phyloP scores from a whole-genome alignment of 768 basidiomycete species.

The Phanerodontia chrysosporium region DNA sequence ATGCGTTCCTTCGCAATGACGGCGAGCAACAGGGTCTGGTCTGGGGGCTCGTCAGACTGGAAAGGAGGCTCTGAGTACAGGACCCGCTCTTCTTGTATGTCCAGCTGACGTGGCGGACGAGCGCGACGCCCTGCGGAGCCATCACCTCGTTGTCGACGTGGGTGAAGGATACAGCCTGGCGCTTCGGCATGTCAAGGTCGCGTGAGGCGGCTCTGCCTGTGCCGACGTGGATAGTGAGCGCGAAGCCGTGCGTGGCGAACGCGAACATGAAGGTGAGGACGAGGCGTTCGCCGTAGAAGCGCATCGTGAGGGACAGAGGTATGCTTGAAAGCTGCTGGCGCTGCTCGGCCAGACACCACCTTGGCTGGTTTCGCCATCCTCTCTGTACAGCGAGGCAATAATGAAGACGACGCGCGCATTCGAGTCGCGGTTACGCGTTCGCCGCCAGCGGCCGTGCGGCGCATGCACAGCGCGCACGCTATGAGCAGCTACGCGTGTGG shows the following conservation, averaged over 20 bases:
- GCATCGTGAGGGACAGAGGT: not conserved
- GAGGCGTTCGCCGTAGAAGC: not conserved
- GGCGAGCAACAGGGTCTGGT: not conserved
- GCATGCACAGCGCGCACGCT: too few relatives aligned
- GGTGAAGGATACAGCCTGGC: not conserved
- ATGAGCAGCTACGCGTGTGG: too few relatives aligned
- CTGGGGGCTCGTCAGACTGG: not conserved
- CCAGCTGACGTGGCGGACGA: not conserved
- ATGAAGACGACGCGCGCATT: too few relatives aligned
- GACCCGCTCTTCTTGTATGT: not conserved
- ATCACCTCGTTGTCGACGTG: not conserved
- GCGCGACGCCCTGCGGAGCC: slow-evolving; percentile 2
- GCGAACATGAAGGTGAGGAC: not conserved
- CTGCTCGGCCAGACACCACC: too few relatives aligned
- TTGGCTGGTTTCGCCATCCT: too few relatives aligned
- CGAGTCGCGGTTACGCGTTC: too few relatives aligned
- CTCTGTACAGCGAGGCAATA: too few relatives aligned
- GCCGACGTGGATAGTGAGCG: not conserved
- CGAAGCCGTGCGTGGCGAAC: not conserved
- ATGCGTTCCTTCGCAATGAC: not conserved
- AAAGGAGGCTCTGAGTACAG: too few relatives aligned
- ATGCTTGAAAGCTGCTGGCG: too few relatives aligned
- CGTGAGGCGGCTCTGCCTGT: not conserved
- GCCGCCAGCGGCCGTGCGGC: too few relatives aligned
- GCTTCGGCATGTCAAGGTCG: too few relatives aligned